phyloP scores from a whole-genome alignment of 2,329 filamentous ascomycete species.

The Albophoma yamanashiensis region DNA sequence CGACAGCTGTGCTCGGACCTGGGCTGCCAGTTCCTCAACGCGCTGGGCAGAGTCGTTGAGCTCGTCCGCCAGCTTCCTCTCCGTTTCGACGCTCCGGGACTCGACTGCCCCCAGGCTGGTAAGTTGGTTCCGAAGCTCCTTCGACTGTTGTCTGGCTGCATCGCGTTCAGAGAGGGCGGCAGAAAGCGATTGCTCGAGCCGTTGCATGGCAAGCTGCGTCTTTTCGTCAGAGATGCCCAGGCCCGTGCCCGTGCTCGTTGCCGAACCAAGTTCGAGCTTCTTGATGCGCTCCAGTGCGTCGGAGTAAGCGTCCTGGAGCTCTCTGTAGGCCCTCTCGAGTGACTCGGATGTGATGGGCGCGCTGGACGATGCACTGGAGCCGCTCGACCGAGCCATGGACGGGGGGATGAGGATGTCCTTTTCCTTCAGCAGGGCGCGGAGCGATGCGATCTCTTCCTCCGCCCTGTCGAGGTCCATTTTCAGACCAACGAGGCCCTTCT shows the following conservation, averaged over 20 bases:
- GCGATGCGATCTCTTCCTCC: slow-evolving; percentile 81
- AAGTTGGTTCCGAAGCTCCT: slow-evolving; percentile 51
- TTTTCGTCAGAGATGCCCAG: slow-evolving; percentile 36
- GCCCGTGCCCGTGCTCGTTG: slow-evolving; percentile 4
- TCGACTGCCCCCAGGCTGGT: slow-evolving; percentile 46
- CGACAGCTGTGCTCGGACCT: slow-evolving; percentile 73
- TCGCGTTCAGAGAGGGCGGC: slow-evolving; percentile 63
- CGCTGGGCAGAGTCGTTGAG: slow-evolving; percentile 63
- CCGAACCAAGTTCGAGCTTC: slow-evolving; percentile 43
- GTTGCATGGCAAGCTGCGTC: slow-evolving; percentile 50
- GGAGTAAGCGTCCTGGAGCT: slow-evolving; percentile 62
- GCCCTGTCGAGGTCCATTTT: slow-evolving; percentile 97
- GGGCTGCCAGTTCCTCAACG: slow-evolving; percentile 67
- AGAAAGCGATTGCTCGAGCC: slow-evolving; percentile 58
- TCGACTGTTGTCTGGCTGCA: slow-evolving; percentile 54
- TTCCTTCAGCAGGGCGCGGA: slow-evolving; percentile 68
- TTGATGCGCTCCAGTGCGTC: slow-evolving; percentile 58
- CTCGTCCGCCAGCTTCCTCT: slow-evolving; percentile 56
- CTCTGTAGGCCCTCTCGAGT: slow-evolving; percentile 62
- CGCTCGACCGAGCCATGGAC: slow-evolving; percentile 36
- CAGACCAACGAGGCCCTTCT: slow-evolving; percentile 76
- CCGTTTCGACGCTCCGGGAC: slow-evolving; percentile 43
- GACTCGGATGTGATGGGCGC: slow-evolving; percentile 56
- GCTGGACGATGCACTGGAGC: slow-evolving; percentile 12
- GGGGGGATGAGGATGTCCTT: slow-evolving; percentile 70